A percentile compares a stretch with the other conserved stretches of the same genome.
Conservation (phyloP, 805 yeast genomes). For the Metschnikowia picachoensis region DNA sequence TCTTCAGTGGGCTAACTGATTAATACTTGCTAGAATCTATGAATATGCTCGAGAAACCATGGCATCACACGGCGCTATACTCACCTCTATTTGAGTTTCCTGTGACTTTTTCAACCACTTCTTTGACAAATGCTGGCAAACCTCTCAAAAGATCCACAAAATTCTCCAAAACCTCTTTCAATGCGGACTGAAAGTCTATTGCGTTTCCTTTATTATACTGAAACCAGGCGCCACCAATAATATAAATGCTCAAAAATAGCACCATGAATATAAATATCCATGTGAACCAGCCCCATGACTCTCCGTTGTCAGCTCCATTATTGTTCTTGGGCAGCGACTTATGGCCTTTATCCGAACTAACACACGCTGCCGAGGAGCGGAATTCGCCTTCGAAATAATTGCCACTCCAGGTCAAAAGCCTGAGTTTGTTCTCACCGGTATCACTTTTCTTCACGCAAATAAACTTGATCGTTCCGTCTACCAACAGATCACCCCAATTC, state of each 20-base stretch:
- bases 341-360: conserved; percentile 25
- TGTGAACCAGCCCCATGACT: conserved; percentile 77
- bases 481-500: conserved; percentile 63
- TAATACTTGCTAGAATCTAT: too few relatives aligned
- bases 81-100: conserved; percentile 71
- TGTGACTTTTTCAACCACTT: conserved; percentile 65
- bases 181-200: conserved; percentile 68
- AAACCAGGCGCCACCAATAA: conserved; percentile 71
- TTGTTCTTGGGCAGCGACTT: conserved; percentile 23
- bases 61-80: conserved; percentile 74
- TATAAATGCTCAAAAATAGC: conserved; percentile 64
- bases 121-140: conserved; percentile 62
- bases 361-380: conserved; percentile 39
- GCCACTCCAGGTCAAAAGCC: conserved; percentile 37
- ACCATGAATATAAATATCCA: conserved; percentile 77
- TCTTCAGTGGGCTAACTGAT: too few relatives aligned
- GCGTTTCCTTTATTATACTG: conserved; percentile 68
- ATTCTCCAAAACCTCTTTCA: conserved; percentile 70
- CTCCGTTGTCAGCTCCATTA: conserved; percentile 29
- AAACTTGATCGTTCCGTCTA: conserved; percentile 47
- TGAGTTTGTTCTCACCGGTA: conserved; percentile 22
- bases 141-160: conserved; percentile 53
- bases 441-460: conserved; percentile 38
- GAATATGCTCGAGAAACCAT: too few relatives aligned
- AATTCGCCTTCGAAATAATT: conserved; percentile 20